Conservation (phyloP, 352 stramenopile genomes). For the Phytophthora pisi region DNA sequence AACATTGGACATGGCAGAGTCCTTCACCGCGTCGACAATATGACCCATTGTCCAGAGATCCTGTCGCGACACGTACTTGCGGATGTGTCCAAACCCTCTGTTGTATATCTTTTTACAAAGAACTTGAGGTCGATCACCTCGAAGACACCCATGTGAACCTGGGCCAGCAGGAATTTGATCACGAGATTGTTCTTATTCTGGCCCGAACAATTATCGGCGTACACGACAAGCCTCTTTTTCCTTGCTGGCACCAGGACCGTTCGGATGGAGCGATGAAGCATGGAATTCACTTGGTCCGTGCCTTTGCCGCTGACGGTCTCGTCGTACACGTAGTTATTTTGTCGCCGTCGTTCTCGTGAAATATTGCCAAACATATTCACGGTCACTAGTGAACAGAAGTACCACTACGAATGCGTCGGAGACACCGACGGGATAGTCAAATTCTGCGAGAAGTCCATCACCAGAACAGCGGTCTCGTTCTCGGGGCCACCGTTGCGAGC, state of each 20-base stretch:
- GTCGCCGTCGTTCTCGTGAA: conserved; percentile 11
- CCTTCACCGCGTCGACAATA: neutral
- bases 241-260: neutral
- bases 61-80: neutral
- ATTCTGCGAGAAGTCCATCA: conserved; percentile 34
- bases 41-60: neutral
- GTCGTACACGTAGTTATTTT: too few relatives aligned
- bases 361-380: conserved; percentile 29
- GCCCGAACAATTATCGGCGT: neutral
- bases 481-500: neutral
- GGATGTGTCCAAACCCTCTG: neutral
- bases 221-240: neutral
- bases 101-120: neutral
- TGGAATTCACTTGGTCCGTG: conserved; percentile 8
- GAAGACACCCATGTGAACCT: neutral
- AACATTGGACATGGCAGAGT: neutral
- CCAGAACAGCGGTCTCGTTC: conserved; percentile 2
- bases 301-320: too few relatives aligned
- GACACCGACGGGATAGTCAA: conserved; percentile 10
- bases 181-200: neutral
- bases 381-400: conserved; percentile 21
- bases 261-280: conserved; percentile 12
- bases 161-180: neutral
- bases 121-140: neutral
- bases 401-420: conserved; percentile 19